Conservation (phyloP, 805 yeast genomes). For the Candida awuae region DNA sequence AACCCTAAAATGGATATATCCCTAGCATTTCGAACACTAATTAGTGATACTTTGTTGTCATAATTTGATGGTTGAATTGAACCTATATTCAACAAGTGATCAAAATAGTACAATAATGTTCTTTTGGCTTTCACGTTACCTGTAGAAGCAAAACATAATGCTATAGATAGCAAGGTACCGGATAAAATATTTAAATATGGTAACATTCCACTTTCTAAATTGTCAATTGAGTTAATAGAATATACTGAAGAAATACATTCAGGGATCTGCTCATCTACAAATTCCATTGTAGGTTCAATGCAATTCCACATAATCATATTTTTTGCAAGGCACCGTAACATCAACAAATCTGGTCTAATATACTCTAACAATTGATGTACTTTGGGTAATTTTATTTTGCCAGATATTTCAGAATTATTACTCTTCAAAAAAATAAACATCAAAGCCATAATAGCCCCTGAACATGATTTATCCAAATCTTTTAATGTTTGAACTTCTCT, state of each 20-base stretch:
- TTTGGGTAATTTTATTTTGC: conserved; percentile 52
- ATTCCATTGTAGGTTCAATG: conserved; percentile 39
- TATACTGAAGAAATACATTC: conserved; percentile 29
- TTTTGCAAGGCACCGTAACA: conserved; percentile 55
- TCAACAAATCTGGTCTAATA: conserved; percentile 67
- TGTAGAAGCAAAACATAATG: conserved; percentile 69
- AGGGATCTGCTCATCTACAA: conserved; percentile 59
- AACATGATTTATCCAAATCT: conserved; percentile 52
- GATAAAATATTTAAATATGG: conserved; percentile 58
- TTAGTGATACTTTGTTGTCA: conserved; percentile 50
- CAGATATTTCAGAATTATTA: conserved; percentile 50
- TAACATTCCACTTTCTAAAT: conserved; percentile 52
- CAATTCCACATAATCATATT: conserved; percentile 67
- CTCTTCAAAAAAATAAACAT: conserved; percentile 68
- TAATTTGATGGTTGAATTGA: conserved; percentile 37
- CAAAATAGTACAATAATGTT: conserved; percentile 48
- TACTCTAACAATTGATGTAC: conserved; percentile 55
- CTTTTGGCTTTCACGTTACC: conserved; percentile 46
- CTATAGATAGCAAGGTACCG: conserved; percentile 70
- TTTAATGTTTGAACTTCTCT: conserved; percentile 55
- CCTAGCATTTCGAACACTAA: conserved; percentile 47
- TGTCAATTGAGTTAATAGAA: conserved; percentile 20
- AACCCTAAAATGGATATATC: conserved; percentile 55
- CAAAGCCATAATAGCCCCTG: conserved; percentile 73
- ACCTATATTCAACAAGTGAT: conserved; percentile 39